Conservation (phyloP, 129 eudicot genomes). For the Artemisia argyi region DNA sequence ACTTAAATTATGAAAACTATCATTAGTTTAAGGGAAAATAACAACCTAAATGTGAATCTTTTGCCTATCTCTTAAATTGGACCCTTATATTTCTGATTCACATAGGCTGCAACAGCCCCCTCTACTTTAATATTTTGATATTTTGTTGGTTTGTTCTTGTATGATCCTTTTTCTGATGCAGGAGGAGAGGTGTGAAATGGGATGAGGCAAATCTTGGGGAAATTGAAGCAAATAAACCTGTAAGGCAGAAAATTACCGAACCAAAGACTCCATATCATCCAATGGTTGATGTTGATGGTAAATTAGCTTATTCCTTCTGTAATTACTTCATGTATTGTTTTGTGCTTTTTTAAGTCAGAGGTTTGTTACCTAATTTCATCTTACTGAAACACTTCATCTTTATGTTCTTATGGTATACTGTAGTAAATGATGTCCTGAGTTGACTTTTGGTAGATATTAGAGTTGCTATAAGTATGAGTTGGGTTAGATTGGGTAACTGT, state of each 20-base stretch:
- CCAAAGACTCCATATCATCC: constrained; percentile 83
- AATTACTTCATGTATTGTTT: neutral
- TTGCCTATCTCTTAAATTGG: too few relatives aligned
- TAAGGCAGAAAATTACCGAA: constrained; percentile 82
- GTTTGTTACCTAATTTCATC: neutral
- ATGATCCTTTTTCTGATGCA: constrained; percentile 1
- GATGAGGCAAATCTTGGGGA: constrained; percentile 68
- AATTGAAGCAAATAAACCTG: constrained; percentile 78
- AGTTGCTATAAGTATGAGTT: neutral
- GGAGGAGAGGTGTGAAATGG: constrained; percentile 66
- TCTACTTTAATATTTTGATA: neutral
- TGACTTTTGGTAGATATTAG: neutral
- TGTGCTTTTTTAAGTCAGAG: neutral
- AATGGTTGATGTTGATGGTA: constrained; percentile 69
- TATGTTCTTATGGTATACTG: neutral
- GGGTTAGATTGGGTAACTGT: neutral
- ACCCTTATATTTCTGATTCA: neutral
- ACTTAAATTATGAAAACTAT: too few relatives aligned
- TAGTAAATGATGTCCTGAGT: neutral
- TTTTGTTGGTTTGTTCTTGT: neutral
- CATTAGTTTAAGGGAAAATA: too few relatives aligned
- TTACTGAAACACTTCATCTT: neutral
- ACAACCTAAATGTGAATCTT: too few relatives aligned
- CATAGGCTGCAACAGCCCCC: neutral
- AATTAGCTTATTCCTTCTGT: neutral